Conservation (phyloP, 805 yeast species). For the Zygosaccharomyces siamensis region DNA sequence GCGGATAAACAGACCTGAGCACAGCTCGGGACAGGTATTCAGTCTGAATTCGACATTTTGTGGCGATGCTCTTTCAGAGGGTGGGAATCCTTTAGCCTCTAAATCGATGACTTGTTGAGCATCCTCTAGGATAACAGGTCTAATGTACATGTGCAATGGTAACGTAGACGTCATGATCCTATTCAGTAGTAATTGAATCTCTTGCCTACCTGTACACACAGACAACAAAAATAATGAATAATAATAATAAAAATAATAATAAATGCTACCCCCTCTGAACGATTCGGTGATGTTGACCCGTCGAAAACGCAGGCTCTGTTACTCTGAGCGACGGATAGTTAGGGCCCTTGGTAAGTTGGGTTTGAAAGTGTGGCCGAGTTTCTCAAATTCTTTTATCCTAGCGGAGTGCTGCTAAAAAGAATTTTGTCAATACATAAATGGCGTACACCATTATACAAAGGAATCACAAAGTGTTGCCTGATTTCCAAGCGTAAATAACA, state of each 20-base stretch:
- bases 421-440: too few species aligned
- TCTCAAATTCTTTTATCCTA: too few species aligned
- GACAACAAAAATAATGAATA: not conserved
- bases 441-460: too few species aligned
- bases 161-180: conserved; percentile 33
- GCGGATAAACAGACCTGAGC: conserved; percentile 81
- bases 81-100: conserved; percentile 67
- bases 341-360: too few species aligned
- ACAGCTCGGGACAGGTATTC: conserved; percentile 79
- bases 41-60: conserved; percentile 67
- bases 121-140: conserved; percentile 80
- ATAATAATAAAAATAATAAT: not conserved
- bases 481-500: too few species aligned
- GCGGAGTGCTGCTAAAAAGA: too few species aligned
- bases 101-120: conserved; percentile 53
- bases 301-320: too few species aligned
- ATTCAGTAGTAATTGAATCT: not conserved
- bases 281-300: not conserved
- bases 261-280: not conserved
- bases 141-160: conserved; percentile 59
- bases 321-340: too few species aligned
- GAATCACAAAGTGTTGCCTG: too few species aligned
- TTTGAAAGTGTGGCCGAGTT: too few species aligned
- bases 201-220: not conserved
- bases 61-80: conserved; percentile 60